phyloP scores from a whole-genome alignment of 2,329 filamentous ascomycete genomes.

The Scedosporium dehoogii region DNA sequence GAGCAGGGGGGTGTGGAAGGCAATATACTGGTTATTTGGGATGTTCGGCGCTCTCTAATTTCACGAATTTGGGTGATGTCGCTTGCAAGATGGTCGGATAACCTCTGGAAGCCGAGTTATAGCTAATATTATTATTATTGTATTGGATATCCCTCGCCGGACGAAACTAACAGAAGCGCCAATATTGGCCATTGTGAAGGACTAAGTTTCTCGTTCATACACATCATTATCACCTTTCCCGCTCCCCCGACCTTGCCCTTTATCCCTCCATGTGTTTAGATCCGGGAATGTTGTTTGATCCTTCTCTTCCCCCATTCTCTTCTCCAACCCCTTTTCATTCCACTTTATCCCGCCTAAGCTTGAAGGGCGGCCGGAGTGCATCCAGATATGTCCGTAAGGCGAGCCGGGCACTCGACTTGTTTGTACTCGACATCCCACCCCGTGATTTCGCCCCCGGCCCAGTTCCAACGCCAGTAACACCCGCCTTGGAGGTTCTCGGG shows the following conservation, averaged over 20 bases:
- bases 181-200: not conserved
- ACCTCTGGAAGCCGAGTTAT: not conserved
- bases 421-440: conserved; percentile 7
- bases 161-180: not conserved
- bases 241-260: not conserved
- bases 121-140: not conserved
- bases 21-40: not conserved
- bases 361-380: not conserved
- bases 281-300: not conserved
- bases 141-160: not conserved
- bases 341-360: not conserved
- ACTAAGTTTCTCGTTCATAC: not conserved
- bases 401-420: not conserved
- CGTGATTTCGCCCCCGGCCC: conserved; percentile 4
- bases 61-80: not conserved
- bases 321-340: not conserved
- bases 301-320: not conserved
- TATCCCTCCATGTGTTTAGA: not conserved
- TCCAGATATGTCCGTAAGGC: conserved; percentile 1
- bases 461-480: conserved; percentile 7
- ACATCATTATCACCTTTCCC: not conserved
- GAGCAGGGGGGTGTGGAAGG: not conserved
- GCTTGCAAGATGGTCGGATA: not conserved
- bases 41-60: not conserved
- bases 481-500: conserved; percentile 5